Evolutionary conservation across 2,329 filamentous ascomycete genomes (phyloP).

Genomic region (Aspergillus eucalypticola): DNA sequence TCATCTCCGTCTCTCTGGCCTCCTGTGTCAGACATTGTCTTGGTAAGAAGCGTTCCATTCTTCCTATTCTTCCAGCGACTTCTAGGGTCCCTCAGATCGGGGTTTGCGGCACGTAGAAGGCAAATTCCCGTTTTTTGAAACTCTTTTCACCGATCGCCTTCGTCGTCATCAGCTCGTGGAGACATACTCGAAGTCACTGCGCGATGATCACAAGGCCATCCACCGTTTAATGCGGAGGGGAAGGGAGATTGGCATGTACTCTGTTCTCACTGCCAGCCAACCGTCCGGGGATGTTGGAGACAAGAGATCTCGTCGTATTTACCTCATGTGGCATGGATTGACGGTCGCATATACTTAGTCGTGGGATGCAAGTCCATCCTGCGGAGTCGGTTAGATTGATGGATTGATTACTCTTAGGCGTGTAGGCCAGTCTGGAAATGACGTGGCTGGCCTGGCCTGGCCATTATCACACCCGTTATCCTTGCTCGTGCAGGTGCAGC

Average conservation of each 20-base stretch:
- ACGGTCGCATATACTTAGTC: neutral
- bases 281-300: neutral
- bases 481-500: conserved; percentile 1
- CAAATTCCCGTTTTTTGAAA: neutral
- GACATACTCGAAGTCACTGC: neutral
- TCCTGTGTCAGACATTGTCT: neutral
- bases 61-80: neutral
- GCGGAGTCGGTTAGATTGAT: neutral
- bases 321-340: conserved; percentile 19
- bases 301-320: conserved; percentile 16
- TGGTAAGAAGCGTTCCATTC: neutral
- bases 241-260: neutral
- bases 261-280: neutral
- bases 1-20: neutral
- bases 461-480: neutral
- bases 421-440: neutral
- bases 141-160: neutral
- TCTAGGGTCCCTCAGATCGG: neutral
- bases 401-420: neutral
- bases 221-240: neutral
- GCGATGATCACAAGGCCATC: neutral
- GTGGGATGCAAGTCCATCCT: neutral
- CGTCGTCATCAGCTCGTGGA: neutral
- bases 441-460: conserved; percentile 3
- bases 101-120: neutral